phyloP scores from a whole-genome alignment of 768 basidiomycete genomes.

The Cantharellus cinnabarinus region DNA sequence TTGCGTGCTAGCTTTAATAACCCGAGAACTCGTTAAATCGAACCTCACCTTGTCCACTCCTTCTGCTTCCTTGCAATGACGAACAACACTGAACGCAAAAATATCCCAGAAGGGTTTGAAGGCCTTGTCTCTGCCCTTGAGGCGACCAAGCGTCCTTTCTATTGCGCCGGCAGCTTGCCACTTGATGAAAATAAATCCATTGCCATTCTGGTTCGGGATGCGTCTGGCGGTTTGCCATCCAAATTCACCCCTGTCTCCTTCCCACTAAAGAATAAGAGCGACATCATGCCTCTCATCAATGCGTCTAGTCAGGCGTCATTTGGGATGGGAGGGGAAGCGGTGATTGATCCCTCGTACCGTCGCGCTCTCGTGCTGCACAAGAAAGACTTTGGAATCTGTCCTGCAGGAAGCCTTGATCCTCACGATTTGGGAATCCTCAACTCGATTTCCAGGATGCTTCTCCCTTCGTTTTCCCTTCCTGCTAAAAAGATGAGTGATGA shows the following conservation, averaged over 20 bases:
- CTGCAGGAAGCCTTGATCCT: not conserved
- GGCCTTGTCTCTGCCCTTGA: not conserved
- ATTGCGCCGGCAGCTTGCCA: not conserved
- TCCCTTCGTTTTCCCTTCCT: no score
- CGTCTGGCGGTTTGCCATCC: no score
- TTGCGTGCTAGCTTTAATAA: no score
- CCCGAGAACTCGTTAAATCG: no score
- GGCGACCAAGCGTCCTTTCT: not conserved
- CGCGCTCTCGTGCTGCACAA: constrained; percentile 1
- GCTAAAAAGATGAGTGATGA: no score
- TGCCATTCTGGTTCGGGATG: no score
- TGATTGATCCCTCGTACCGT: constrained; percentile 1
- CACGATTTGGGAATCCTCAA: not conserved
- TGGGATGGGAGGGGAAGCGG: not conserved
- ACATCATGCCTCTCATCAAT: not conserved
- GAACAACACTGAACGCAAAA: no score
- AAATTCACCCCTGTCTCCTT: not conserved
- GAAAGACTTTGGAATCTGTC: constrained; percentile 1
- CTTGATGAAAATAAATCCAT: not conserved
- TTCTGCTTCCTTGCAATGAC: no score
- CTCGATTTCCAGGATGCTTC: not conserved
- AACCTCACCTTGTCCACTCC: no score
- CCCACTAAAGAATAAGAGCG: not conserved
- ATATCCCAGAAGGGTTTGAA: not conserved
- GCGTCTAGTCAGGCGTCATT: constrained; percentile 1